These are phyloP conservation scores for Myrmaecium sp. DNA, from an alignment of 2,329 filamentous ascomycete genomes.

Conservation along the genomic window DNA sequence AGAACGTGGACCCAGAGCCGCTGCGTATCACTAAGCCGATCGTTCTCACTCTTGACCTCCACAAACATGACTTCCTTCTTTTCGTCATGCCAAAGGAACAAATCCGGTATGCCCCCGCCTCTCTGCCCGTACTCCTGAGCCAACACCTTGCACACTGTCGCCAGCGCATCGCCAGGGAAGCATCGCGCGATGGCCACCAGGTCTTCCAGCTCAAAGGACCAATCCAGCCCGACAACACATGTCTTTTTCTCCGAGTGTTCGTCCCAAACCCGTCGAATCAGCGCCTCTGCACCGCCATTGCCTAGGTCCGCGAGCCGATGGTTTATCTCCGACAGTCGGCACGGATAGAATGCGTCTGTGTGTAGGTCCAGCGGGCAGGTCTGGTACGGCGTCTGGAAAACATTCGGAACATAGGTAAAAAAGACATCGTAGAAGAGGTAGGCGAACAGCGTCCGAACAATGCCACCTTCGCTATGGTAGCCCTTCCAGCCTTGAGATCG, in stretches of 20 bases:
- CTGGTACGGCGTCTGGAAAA: conserved; percentile 92
- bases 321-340: conserved; percentile 79
- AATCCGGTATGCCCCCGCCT: conserved; percentile 76
- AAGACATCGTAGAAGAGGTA: conserved; percentile 89
- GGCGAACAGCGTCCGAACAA: conserved; percentile 66
- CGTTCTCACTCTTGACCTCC: conserved; percentile 48
- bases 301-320: conserved; percentile 69
- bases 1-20: conserved; percentile 93
- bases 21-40: conserved; percentile 89
- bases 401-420: conserved; percentile 85
- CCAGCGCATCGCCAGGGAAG: conserved; percentile 66
- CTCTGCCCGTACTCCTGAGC: conserved; percentile 84
- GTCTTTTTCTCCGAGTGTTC: conserved; percentile 54
- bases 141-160: conserved; percentile 78
- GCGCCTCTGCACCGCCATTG: conserved; percentile 55
- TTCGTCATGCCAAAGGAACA: conserved; percentile 63
- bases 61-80: conserved; percentile 48
- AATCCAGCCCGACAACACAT: conserved; percentile 81
- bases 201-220: conserved; percentile 69
- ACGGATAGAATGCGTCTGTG: conserved; percentile 80
- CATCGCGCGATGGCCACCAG: conserved; percentile 61
- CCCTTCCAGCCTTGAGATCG: conserved; percentile 77
- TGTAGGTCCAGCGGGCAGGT: conserved; percentile 85
- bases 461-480: conserved; percentile 82
- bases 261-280: conserved; percentile 53